Evolutionary conservation across 2,329 filamentous ascomycete genomes (phyloP).

Genomic region (Ophiognomonia clavigignenti-juglandacearum): DNA sequence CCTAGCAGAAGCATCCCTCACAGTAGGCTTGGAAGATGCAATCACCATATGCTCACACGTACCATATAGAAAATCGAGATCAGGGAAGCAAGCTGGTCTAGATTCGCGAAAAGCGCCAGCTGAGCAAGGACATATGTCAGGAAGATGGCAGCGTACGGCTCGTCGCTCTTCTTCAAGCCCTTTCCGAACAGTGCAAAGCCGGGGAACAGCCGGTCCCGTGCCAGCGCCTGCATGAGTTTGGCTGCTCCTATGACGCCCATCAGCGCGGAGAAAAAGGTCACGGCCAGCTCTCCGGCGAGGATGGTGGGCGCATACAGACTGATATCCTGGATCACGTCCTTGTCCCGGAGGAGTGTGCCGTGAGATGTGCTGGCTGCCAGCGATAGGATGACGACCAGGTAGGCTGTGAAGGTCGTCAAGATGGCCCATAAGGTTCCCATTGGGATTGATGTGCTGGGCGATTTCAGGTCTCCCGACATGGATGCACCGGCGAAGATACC

Average conservation of each 20-base stretch:
- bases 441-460: constrained; percentile 80
- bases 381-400: constrained; percentile 70
- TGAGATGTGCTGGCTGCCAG: constrained; percentile 74
- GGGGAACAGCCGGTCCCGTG: constrained; percentile 72
- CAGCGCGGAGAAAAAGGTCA: constrained; percentile 76
- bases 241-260: constrained; percentile 86
- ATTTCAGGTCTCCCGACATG: constrained; percentile 82
- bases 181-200: constrained; percentile 70
- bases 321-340: constrained; percentile 77
- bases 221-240: constrained; percentile 79
- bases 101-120: constrained; percentile 72
- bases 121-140: constrained; percentile 73
- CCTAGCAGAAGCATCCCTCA: no score
- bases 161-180: constrained; percentile 66
- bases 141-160: constrained; percentile 71
- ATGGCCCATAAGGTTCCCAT: constrained; percentile 78
- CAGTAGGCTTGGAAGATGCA: no score
- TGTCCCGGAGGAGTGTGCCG: constrained; percentile 66
- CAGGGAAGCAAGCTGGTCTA: constrained; percentile 84
- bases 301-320: constrained; percentile 71
- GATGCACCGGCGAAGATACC: constrained; percentile 69
- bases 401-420: constrained; percentile 69
- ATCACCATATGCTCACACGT: no score
- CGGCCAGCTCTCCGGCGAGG: constrained; percentile 76
- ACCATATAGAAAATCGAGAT: constrained; percentile 86